Evolutionary conservation across 1,284 basidiomycete genomes (phyloP), one percentile per base, ranked within the genome.

Genomic region (Moniliella sp.): DNA sequence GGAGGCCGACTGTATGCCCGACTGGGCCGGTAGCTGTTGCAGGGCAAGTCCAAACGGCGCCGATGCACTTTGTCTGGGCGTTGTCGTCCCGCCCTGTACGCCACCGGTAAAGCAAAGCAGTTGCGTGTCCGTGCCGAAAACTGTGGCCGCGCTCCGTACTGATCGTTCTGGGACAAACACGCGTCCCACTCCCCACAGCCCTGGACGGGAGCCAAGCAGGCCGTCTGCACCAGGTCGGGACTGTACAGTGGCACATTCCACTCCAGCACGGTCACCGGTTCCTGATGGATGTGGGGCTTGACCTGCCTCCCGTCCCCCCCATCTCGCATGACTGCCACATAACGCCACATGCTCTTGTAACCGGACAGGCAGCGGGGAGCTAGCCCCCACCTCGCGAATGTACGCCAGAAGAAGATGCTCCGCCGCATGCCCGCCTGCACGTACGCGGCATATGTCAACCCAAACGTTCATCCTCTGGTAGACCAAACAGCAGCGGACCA

Each of bases 381-480:
- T 30, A 4, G 50, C 42, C 8, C 39, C 39, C 23, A 46, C 44
- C 27, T 37, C 40, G 12, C 56, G 45, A 28, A 59, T 59, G 39
- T 48, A 56, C 2, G 54, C 46, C 5, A 56, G 39, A 13, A 59
- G 32, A 4, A 59, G 42, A 30, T 59, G 56, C 34, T 57, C 54
- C 3, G 50, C 45, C 1, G 56, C 56, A 28, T 59, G 31, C 43
- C 40, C 10, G 45, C 54, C 13, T 47, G 42, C 10, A 53, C 38
- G 15, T 40, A 59, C 3, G 46, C 46, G 18, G 49, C 47, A 33
- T 59, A 59, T 15, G 56, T 59, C 4, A 47, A 35, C 1, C 40
- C 44, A 27, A 59, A 59, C 5, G 46, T 44, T 55, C 56, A 33
- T 59, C 56, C 25, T 59, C 56, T 0, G 56, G 56, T 25, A 57